phyloP scores from a whole-genome alignment of 305 asterid genomes.

The Ajuga reptans region DNA sequence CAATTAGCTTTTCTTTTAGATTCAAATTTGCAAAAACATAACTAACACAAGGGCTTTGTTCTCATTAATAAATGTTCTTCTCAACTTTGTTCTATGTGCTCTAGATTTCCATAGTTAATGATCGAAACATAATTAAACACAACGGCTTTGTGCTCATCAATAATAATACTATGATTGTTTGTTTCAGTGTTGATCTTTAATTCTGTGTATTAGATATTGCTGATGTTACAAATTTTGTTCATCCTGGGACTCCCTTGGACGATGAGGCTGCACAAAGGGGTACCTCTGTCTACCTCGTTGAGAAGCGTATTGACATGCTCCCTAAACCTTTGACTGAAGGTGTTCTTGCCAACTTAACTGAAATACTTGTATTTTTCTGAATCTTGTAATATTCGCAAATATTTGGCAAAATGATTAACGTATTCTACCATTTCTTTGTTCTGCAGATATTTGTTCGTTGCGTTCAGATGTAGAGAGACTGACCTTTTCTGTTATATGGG shows the following conservation, averaged over 20 bases:
- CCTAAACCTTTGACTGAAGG: conserved; percentile 99
- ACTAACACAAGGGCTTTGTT: no score
- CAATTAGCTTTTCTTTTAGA: not conserved
- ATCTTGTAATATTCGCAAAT: conserved; percentile 11
- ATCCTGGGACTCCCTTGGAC: conserved; percentile 88
- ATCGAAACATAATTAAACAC: not conserved
- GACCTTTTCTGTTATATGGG: conserved; percentile 97
- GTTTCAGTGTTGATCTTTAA: conserved; percentile 41
- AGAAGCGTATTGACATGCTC: conserved; percentile 97
- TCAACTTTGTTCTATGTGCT: not conserved
- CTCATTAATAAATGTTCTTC: no score
- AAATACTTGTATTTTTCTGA: conserved; percentile 16
- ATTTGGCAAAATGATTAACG: not conserved
- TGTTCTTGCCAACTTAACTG: conserved; percentile 22
- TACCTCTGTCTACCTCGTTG: conserved; percentile 97
- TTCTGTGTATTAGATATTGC: conserved; percentile 68
- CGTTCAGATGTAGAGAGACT: conserved; percentile 95
- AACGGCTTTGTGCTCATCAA: not conserved
- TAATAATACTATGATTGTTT: not conserved
- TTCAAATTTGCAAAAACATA: not conserved
- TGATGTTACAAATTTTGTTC: conserved; percentile 95
- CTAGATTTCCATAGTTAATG: conserved; percentile 4
- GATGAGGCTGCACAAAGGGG: conserved; percentile 98
- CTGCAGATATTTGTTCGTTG: conserved; percentile 89
- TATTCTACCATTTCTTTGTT: conserved; percentile 15